A percentile compares a stretch with the other conserved stretches of the same genome.
These are phyloP conservation scores for Solanum chilense DNA, from an alignment of 257 asterid genomes.

Conservation along the genomic window DNA sequence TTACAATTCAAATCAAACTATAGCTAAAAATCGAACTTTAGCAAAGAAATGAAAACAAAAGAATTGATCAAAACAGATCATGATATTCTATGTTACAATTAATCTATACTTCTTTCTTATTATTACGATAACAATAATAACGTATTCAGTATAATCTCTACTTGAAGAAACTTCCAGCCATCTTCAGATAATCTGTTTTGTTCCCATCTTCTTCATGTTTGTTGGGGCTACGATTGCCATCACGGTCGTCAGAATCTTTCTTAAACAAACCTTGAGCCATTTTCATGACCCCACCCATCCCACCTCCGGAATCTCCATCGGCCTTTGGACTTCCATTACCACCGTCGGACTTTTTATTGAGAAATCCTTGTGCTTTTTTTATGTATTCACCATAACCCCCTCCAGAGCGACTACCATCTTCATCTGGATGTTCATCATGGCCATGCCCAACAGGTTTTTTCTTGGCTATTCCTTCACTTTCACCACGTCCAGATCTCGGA, in stretches of 20 bases:
- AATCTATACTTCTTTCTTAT: neutral
- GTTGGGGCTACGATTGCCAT: neutral
- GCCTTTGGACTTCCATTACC: neutral
- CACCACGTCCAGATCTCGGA: neutral
- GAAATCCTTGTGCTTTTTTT: neutral
- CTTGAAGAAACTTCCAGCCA: constrained; percentile 45
- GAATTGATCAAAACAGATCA: neutral
- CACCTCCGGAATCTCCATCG: neutral
- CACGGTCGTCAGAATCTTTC: neutral
- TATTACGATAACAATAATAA: constrained; percentile 1
- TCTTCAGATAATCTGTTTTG: neutral
- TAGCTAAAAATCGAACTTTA: neutral
- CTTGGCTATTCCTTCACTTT: neutral
- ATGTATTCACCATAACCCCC: neutral
- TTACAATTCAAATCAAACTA: neutral
- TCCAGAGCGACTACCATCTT: neutral
- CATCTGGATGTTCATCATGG: neutral
- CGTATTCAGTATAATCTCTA: neutral
- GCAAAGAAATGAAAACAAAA: neutral
- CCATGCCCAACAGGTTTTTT: neutral
- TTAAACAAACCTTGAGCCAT: neutral
- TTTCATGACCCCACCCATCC: neutral
- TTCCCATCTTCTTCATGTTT: neutral
- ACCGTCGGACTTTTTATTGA: neutral
- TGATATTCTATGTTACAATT: neutral